These are phyloP conservation scores for Rhodofomes roseus DNA, from an alignment of 1,284 basidiomycete species.

Conservation along the genomic window DNA sequence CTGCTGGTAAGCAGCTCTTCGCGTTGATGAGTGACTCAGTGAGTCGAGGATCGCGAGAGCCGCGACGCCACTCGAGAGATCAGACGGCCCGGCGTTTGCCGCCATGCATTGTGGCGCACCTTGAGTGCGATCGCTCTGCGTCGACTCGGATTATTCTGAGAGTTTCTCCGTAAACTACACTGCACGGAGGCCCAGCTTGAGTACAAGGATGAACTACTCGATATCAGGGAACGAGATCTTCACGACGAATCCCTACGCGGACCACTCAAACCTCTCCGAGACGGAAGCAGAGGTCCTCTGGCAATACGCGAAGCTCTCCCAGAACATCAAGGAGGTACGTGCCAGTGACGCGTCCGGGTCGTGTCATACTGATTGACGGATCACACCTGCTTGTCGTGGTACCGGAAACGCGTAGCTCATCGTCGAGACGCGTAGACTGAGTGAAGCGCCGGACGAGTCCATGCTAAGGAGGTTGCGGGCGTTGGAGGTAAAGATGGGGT, in stretches of 20 bases:
- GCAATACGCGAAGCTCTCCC: slow-evolving; percentile 56
- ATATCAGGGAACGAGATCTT: slow-evolving; percentile 41
- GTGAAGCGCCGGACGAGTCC: slow-evolving; percentile 68
- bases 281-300: slow-evolving; percentile 56
- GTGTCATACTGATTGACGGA: neutral
- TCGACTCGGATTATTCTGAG: too few relatives aligned
- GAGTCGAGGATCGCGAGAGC: too few relatives aligned
- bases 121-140: too few relatives aligned
- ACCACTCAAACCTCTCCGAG: slow-evolving; percentile 51
- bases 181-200: neutral
- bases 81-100: too few relatives aligned
- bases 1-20: too few relatives aligned
- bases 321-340: slow-evolving; percentile 50
- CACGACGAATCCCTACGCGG: slow-evolving; percentile 61
- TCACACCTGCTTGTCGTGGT: neutral
- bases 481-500: slow-evolving; percentile 92
- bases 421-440: slow-evolving; percentile 52
- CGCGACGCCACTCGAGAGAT: too few relatives aligned
- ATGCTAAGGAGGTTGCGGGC: slow-evolving; percentile 79
- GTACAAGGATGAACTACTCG: slow-evolving; percentile 17
- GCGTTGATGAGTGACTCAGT: too few relatives aligned
- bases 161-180: too few relatives aligned
- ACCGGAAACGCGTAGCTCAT: slow-evolving; percentile 44
- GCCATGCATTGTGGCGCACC: too few relatives aligned
- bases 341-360: slow-evolving; percentile 3